Percentiles rank a stretch among this genome's conserved stretches.
Evolutionary conservation across 495 filamentous ascomycete genomes (phyloP).

Genomic region (Penicillium turbatum): DNA sequence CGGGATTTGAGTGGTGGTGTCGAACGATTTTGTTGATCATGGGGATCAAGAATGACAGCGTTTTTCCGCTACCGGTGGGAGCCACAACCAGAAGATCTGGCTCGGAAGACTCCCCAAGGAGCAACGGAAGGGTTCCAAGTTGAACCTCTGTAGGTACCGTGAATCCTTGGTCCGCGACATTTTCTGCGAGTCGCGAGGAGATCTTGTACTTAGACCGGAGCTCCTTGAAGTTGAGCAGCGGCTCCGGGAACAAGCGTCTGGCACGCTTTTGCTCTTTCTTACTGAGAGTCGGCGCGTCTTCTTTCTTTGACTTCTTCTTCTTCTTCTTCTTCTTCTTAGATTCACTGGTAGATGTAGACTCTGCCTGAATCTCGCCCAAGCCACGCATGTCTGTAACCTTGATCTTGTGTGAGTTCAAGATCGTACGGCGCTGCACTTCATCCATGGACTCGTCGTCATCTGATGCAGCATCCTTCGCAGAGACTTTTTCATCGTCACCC

Average conservation of each 20-base stretch:
- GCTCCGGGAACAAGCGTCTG: conserved; percentile 63
- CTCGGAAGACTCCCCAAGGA: conserved; percentile 50
- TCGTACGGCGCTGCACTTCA: conserved; percentile 65
- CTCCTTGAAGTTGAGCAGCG: conserved; percentile 72
- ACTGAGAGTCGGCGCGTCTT: conserved; percentile 34
- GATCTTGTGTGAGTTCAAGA: conserved; percentile 79
- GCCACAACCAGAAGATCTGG: conserved; percentile 82
- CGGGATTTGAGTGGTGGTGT: conserved; percentile 41
- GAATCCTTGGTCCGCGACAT: conserved; percentile 81
- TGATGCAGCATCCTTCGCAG: conserved; percentile 20
- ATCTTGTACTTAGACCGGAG: conserved; percentile 66
- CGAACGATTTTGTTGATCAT: conserved; percentile 69
- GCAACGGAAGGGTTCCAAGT: conserved; percentile 73
- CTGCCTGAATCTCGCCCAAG: conserved; percentile 33
- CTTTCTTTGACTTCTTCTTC: conserved; percentile 47
- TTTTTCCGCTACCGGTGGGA: conserved; percentile 97
- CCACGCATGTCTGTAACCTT: conserved; percentile 72
- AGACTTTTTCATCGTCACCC: conserved; percentile 15
- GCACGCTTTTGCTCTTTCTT: conserved; percentile 53
- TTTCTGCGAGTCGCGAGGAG: conserved; percentile 64
- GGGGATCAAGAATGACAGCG: conserved; percentile 84
- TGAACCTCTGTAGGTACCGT: conserved; percentile 89
- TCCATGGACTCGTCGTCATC: conserved; percentile 37
- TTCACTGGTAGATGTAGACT: conserved; percentile 41
- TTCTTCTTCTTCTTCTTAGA: conserved; percentile 50